Base-by-base conservation (phyloP, 176 grass and related monocot genomes). In the Urochloa ruziziensis region DNA sequence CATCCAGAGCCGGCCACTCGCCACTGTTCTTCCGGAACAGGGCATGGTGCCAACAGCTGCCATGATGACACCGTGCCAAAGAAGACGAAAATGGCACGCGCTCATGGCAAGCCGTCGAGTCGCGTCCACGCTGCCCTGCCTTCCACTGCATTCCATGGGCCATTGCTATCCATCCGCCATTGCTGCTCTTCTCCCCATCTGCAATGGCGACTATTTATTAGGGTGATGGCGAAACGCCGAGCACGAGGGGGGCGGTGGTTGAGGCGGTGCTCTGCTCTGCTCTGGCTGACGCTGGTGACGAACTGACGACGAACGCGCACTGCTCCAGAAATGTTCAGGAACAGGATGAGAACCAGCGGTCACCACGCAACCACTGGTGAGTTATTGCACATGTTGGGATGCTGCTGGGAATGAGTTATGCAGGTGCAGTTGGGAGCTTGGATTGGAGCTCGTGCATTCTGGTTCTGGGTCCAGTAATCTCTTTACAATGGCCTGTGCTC, bases 191-290 rank as follows among this genome's bases (percentile, higher is more conserved):
- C 56, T n/a, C 54, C 48, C 48, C 91, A 93, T 85, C 91, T 69
- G 60, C 71, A 88, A 90, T 65, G 85, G 88, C 62, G 88, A 80
- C 91, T 80, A 84, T 75, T 93, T 83, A 93, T 80, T 74, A 62
- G 19, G 67, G 48, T 59, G 78, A 79, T 44, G 63, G 48, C 36
- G 78, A 78, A 58, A 10, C 39, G 4, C 56, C 56, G 1, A 59
- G 11, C n/a, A 65, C 25, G 18, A 5, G 10, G 39, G 25, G 23
- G 79, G 73, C 68, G 28, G 73, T 74, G 28, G 88, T 90, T 90
- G 88, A 60, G 64, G 58, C 57, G 44, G 51, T 24, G 37, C 12
- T 40, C 39, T 40, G 39, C 39, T 40, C 39, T 40, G 39, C 39
- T n/a, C n/a, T n/a, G n/a, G n/a, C n/a, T 48, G 40, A 75, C 33